phyloP scores from a whole-genome alignment of 176 grass and related monocot species.

The Oryza meridionalis region DNA sequence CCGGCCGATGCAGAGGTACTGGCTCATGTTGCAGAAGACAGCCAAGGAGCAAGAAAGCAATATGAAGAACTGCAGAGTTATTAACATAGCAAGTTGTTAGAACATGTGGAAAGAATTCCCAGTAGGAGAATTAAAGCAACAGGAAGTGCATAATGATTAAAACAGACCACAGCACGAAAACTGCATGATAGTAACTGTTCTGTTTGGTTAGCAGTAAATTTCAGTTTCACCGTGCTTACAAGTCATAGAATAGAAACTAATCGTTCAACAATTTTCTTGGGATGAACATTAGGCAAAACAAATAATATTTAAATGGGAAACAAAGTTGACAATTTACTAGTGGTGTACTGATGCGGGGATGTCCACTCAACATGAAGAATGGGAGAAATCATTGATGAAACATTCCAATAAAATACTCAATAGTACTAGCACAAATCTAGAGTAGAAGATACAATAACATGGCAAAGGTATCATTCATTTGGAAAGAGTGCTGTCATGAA shows the following conservation, averaged over 20 bases:
- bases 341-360: not conserved
- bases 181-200: constrained; percentile 1
- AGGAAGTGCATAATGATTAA: constrained; percentile 28
- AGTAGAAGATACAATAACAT: constrained; percentile 22
- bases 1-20: constrained; percentile 92
- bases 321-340: constrained; percentile 12
- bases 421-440: not conserved
- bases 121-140: not conserved
- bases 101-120: not conserved
- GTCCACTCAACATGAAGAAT: not conserved
- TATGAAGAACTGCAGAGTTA: constrained; percentile 75
- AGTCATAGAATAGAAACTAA: not conserved
- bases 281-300: constrained; percentile 3
- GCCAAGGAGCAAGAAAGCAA: constrained; percentile 82
- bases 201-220: constrained; percentile 7
- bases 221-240: not conserved
- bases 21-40: constrained; percentile 96
- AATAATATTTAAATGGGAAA: not conserved
- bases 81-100: constrained; percentile 21
- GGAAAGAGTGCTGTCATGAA: constrained; percentile 13
- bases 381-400: not conserved
- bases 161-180: not conserved
- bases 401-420: not conserved
- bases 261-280: not conserved
- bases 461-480: not conserved